Evolutionary conservation across 306 rosid species (phyloP).

Genomic region (Begonia masoniana): DNA sequence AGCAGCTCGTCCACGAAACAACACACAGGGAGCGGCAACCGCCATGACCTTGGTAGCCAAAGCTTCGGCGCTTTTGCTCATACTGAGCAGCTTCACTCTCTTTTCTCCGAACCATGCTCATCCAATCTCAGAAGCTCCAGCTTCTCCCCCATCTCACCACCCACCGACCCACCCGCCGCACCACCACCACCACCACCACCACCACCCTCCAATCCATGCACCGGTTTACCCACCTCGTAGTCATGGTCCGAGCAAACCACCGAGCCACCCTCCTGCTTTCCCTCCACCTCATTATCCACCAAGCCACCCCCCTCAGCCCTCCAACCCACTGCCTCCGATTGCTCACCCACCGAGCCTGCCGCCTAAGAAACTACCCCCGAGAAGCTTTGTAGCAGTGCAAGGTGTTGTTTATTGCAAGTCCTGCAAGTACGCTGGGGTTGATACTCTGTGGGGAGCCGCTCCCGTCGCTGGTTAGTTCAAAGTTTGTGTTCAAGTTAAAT

Average conservation of each 20-base stretch:
- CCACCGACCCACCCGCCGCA: slow-evolving; percentile 17
- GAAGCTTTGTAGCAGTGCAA: slow-evolving; percentile 60
- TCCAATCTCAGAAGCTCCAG: neutral
- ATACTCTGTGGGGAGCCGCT: slow-evolving; percentile 51
- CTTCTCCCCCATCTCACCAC: slow-evolving; percentile 5
- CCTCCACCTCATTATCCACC: slow-evolving; percentile 17
- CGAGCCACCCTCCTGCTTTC: slow-evolving; percentile 13
- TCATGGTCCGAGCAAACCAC: slow-evolving; percentile 7
- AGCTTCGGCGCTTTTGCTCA: too few relatives aligned
- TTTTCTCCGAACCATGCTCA: too few relatives aligned
- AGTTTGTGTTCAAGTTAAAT: neutral
- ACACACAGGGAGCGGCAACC: too few relatives aligned
- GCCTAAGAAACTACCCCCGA: slow-evolving; percentile 18
- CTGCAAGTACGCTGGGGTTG: slow-evolving; percentile 52
- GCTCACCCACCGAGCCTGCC: slow-evolving; percentile 8
- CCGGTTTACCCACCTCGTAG: slow-evolving; percentile 2
- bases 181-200: slow-evolving; percentile 8
- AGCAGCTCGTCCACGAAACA: too few relatives aligned
- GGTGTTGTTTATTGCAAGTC: slow-evolving; percentile 78
- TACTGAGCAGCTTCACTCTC: too few relatives aligned
- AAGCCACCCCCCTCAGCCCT: slow-evolving; percentile 19
- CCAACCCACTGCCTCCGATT: slow-evolving; percentile 10
- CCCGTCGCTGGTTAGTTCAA: slow-evolving; percentile 34
- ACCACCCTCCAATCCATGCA: slow-evolving; percentile 1
- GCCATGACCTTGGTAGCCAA: too few relatives aligned